A percentile compares a stretch with the other conserved stretches of the same genome.
phyloP scores from a whole-genome alignment of 352 stramenopile species.

The Pythium aquatile region DNA sequence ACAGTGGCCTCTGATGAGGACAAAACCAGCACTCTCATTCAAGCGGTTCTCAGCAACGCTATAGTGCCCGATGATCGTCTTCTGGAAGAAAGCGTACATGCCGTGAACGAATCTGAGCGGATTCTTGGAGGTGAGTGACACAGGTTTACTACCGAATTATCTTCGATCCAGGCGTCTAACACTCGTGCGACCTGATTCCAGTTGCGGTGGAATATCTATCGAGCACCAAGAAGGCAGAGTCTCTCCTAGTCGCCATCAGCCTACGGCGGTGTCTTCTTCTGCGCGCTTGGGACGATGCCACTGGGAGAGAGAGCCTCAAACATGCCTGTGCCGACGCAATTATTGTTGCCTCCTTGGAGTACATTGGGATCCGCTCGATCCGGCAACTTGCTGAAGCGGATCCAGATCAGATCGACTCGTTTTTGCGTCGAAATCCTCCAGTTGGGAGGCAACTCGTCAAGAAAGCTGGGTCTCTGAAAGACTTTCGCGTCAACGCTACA shows the following conservation, averaged over 20 bases:
- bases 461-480: slow-evolving; percentile 18
- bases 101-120: slow-evolving; percentile 21
- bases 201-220: slow-evolving; percentile 25
- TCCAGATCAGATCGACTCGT: slow-evolving; percentile 18
- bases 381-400: slow-evolving; percentile 25
- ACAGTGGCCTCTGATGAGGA: slow-evolving; percentile 20
- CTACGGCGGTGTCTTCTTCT: slow-evolving; percentile 30
- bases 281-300: slow-evolving; percentile 30
- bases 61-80: slow-evolving; percentile 17
- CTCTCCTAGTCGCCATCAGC: slow-evolving; percentile 19
- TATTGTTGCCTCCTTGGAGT: slow-evolving; percentile 26
- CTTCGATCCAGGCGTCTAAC: slow-evolving; percentile 3
- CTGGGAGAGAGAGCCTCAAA: slow-evolving; percentile 16
- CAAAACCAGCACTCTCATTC: slow-evolving; percentile 39
- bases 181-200: slow-evolving; percentile 2
- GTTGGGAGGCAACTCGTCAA: slow-evolving; percentile 24
- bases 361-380: slow-evolving; percentile 32
- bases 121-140: slow-evolving; percentile 31
- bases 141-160: neutral
- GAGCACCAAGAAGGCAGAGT: slow-evolving; percentile 14
- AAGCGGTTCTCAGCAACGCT: slow-evolving; percentile 30
- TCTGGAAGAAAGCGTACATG: slow-evolving; percentile 22
- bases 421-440: slow-evolving; percentile 19
- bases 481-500: slow-evolving; percentile 19
- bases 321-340: slow-evolving; percentile 22